A percentile compares a stretch with the other conserved stretches of the same genome.
These are phyloP conservation scores for Globisporangium paddicum DNA, from an alignment of 352 stramenopile genomes.

Conservation along the genomic window DNA sequence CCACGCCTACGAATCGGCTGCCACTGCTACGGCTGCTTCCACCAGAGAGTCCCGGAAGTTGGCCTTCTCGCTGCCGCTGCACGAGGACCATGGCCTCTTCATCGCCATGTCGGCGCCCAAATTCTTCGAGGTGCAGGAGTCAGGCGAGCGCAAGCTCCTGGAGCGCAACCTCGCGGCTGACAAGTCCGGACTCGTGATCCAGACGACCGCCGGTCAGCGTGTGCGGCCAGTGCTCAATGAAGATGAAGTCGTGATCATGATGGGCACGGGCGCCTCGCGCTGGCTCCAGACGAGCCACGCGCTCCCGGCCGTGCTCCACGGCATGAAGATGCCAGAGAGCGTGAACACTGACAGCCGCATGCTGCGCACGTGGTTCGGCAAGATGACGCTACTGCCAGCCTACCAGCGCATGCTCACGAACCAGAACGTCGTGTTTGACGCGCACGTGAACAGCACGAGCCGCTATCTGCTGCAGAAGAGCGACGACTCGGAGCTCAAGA, in stretches of 20 bases:
- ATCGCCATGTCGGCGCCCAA: conserved; percentile 69
- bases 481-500: conserved; percentile 23
- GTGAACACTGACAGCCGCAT: conserved; percentile 15
- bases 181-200: conserved; percentile 42
- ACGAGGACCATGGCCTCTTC: conserved; percentile 73
- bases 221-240: conserved; percentile 45
- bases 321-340: conserved; percentile 46
- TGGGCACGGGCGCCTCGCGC: conserved; percentile 32
- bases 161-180: conserved; percentile 23
- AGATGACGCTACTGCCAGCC: conserved; percentile 50
- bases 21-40: conserved; percentile 8
- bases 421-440: conserved; percentile 23
- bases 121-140: conserved; percentile 55
- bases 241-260: conserved; percentile 58
- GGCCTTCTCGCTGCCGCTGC: conserved; percentile 48
- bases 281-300: conserved; percentile 42
- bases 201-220: conserved; percentile 16
- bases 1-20: conserved; percentile 60
- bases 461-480: conserved; percentile 23
- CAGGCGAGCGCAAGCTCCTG: conserved; percentile 28
- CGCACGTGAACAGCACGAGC: conserved; percentile 32
- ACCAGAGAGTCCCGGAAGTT: conserved; percentile 26
- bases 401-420: conserved; percentile 34
- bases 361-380: conserved; percentile 52
- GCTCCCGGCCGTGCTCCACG: conserved; percentile 51